These are phyloP conservation scores for Escovopsis weberi DNA, from an alignment of 2,329 filamentous ascomycete genomes.

Conservation along the genomic window DNA sequence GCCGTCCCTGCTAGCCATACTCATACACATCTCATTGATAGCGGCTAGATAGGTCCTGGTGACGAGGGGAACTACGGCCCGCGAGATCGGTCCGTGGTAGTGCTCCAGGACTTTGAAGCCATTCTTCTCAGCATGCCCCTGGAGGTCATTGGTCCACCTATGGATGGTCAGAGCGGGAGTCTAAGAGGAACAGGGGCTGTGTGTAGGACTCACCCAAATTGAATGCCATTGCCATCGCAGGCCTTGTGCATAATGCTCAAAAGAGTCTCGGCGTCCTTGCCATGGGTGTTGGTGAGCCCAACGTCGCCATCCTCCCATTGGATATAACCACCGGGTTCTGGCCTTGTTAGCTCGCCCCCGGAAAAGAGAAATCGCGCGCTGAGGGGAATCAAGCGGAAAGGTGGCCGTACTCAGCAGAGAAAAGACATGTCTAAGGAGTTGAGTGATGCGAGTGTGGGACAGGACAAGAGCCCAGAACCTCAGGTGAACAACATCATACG, in stretches of 20 bases:
- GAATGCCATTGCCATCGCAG: background rate
- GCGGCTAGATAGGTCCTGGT: background rate
- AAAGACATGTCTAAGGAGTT: background rate
- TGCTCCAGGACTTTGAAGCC: background rate
- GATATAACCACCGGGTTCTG: background rate
- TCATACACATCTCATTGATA: background rate
- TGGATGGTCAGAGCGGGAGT: background rate
- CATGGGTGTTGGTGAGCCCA: background rate
- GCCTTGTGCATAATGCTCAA: background rate
- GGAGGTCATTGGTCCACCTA: background rate
- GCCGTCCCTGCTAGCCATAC: background rate
- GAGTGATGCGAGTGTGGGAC: no score
- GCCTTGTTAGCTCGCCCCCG: background rate
- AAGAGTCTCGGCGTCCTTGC: background rate
- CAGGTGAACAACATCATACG: constrained; percentile 2
- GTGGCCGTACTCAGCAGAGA: background rate
- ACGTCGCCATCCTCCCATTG: background rate
- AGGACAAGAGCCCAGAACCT: background rate
- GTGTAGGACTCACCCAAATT: background rate
- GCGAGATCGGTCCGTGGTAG: background rate
- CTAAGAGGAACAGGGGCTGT: no score
- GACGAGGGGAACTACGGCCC: background rate
- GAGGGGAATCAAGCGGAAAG: no score
- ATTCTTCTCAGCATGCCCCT: background rate
- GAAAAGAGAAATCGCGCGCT: background rate